Evolutionary conservation across 257 asterid genomes (phyloP).

Genomic region (Coffea canephora): DNA sequence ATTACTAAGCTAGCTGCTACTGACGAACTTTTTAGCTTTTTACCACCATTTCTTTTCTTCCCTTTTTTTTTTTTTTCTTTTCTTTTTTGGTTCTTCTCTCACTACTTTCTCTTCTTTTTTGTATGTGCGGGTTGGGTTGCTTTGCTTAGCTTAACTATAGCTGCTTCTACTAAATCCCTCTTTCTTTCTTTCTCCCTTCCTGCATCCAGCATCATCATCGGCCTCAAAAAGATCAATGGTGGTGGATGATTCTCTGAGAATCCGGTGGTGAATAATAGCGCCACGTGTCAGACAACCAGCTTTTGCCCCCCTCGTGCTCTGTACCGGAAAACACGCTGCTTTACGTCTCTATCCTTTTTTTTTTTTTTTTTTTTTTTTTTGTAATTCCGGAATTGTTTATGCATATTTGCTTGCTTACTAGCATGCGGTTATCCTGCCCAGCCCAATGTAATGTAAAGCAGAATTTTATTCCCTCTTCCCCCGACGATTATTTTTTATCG

Average conservation of each 20-base stretch:
- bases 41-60: constrained; percentile 4
- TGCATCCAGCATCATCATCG: constrained; percentile 12
- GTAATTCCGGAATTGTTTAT: constrained; percentile 14
- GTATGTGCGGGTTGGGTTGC: too few relatives aligned
- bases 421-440: constrained; percentile 19
- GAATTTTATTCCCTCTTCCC: constrained; percentile 12
- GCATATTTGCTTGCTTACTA: constrained; percentile 14
- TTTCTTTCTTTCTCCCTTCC: constrained; percentile 19
- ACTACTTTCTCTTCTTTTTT: too few relatives aligned
- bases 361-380: neutral
- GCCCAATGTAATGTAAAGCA: constrained; percentile 12
- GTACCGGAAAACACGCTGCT: constrained; percentile 78
- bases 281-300: constrained; percentile 51
- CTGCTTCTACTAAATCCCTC: constrained; percentile 6
- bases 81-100: neutral
- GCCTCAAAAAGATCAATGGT: constrained; percentile 5
- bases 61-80: neutral
- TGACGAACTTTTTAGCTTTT: constrained; percentile 12
- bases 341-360: constrained; percentile 53
- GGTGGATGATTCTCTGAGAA: neutral
- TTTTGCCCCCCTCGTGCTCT: constrained; percentile 52
- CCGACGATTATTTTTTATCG: constrained; percentile 1
- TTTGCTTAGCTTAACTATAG: neutral
- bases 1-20: constrained; percentile 13
- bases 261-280: constrained; percentile 30